These are phyloP conservation scores for Penicillium nucicola DNA, from an alignment of 495 filamentous ascomycete genomes.

Conservation along the genomic window DNA sequence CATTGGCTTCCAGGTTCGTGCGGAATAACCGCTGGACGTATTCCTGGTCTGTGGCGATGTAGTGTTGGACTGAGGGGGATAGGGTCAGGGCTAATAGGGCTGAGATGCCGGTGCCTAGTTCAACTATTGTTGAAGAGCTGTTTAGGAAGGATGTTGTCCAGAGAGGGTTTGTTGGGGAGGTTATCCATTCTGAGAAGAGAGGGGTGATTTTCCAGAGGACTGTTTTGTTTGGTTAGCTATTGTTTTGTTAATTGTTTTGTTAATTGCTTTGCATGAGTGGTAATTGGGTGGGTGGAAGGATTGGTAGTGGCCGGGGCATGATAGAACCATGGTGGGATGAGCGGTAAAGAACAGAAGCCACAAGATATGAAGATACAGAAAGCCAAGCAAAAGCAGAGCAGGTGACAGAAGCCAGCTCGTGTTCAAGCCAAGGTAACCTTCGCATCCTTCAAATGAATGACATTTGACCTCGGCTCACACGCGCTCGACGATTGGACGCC, in stretches of 20 bases:
- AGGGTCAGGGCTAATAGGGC: conserved; percentile 68
- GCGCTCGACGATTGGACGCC: not conserved
- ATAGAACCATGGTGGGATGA: not conserved
- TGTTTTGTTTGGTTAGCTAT: conserved; percentile 19
- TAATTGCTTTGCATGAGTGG: not conserved
- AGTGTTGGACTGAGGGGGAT: conserved; percentile 57
- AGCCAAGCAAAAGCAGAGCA: too few species aligned
- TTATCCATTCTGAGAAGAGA: conserved; percentile 77
- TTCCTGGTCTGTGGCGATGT: conserved; percentile 83
- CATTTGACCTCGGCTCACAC: not conserved
- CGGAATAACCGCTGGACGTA: conserved; percentile 75
- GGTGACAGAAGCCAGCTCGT: not conserved
- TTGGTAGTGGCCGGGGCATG: not conserved
- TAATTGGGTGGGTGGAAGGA: not conserved
- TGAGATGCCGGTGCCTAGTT: conserved; percentile 86
- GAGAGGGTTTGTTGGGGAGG: conserved; percentile 59
- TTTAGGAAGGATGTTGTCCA: conserved; percentile 55
- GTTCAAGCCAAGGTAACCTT: not conserved
- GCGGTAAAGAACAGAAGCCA: too few species aligned
- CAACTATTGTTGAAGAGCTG: conserved; percentile 58
- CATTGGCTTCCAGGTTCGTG: conserved; percentile 71
- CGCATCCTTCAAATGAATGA: not conserved
- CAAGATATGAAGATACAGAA: too few species aligned
- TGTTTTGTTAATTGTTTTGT: too few species aligned
- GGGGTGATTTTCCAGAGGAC: conserved; percentile 94